A percentile compares a stretch with the other conserved stretches of the same genome.
These are phyloP conservation scores for Narthecium ossifragum DNA, from an alignment of 106 monocot species.

Conservation along the genomic window DNA sequence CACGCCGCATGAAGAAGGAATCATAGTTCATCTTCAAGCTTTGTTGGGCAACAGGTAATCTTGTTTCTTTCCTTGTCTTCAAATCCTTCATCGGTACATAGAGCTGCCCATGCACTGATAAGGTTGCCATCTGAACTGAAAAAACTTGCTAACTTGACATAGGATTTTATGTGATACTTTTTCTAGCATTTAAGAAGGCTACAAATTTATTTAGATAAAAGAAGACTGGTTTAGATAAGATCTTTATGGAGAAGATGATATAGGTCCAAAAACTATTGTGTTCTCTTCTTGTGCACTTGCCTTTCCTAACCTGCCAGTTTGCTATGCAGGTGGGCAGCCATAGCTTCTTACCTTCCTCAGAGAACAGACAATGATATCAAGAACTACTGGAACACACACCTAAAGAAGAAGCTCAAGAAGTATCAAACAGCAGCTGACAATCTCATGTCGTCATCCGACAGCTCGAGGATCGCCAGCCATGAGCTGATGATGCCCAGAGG, in stretches of 20 bases:
- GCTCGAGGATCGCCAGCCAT: not conserved
- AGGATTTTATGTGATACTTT: not conserved
- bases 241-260: too few species aligned
- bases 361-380: constrained; percentile 50
- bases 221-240: too few species aligned
- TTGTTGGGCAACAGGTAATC: constrained; percentile 62
- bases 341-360: constrained; percentile 40
- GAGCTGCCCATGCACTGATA: too few species aligned
- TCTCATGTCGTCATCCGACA: constrained; percentile 10
- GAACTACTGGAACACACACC: constrained; percentile 50
- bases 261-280: too few species aligned
- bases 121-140: too few species aligned
- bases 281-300: too few species aligned
- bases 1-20: constrained; percentile 66
- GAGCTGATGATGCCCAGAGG: not conserved
- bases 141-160: not conserved
- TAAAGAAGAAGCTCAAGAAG: constrained; percentile 46
- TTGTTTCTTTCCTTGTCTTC: not conserved
- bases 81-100: too few species aligned
- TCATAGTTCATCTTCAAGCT: constrained; percentile 74
- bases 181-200: not conserved
- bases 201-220: not conserved
- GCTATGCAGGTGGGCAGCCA: constrained; percentile 38
- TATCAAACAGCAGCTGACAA: constrained; percentile 5
- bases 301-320: too few species aligned